Percentiles rank a stretch among this genome's conserved stretches.
phyloP scores from a whole-genome alignment of 257 asterid species.

The Solanum chmielewskii region DNA sequence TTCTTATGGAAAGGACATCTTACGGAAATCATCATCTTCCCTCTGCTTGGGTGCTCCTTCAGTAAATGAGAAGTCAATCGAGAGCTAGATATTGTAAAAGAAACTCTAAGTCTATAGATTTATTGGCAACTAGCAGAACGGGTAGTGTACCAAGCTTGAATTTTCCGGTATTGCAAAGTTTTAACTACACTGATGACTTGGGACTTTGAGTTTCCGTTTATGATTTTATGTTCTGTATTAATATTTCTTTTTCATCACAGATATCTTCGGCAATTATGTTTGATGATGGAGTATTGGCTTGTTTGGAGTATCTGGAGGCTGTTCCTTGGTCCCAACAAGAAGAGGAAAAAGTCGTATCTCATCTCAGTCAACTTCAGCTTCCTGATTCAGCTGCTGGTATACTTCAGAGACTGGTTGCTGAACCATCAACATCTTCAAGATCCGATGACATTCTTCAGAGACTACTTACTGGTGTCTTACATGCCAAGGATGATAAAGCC shows the following conservation, averaged over 20 bases:
- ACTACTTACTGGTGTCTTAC: slow-evolving; percentile 50
- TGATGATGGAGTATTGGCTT: slow-evolving; percentile 63
- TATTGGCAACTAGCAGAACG: background rate
- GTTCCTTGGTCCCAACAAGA: slow-evolving; percentile 86
- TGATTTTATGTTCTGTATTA: background rate
- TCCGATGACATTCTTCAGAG: slow-evolving; percentile 59
- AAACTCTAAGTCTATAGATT: background rate
- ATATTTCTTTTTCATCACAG: slow-evolving; percentile 18
- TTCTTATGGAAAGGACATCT: background rate
- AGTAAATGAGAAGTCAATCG: background rate
- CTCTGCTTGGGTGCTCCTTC: background rate
- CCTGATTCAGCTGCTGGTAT: slow-evolving; percentile 30
- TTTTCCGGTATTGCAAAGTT: background rate
- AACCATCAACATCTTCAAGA: slow-evolving; percentile 53
- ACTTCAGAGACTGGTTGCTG: slow-evolving; percentile 62
- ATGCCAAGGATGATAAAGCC: slow-evolving; percentile 73
- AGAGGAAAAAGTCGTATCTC: slow-evolving; percentile 53
- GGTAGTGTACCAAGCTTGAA: background rate
- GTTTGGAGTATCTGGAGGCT: slow-evolving; percentile 75
- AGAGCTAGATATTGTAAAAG: background rate
- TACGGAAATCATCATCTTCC: background rate
- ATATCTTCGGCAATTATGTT: slow-evolving; percentile 65
- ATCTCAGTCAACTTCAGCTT: slow-evolving; percentile 49
- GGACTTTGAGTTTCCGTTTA: background rate
- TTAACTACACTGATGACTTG: background rate